Base-by-base conservation (phyloP, 2,329 filamentous ascomycete species). In the Fusarium algeriense region DNA sequence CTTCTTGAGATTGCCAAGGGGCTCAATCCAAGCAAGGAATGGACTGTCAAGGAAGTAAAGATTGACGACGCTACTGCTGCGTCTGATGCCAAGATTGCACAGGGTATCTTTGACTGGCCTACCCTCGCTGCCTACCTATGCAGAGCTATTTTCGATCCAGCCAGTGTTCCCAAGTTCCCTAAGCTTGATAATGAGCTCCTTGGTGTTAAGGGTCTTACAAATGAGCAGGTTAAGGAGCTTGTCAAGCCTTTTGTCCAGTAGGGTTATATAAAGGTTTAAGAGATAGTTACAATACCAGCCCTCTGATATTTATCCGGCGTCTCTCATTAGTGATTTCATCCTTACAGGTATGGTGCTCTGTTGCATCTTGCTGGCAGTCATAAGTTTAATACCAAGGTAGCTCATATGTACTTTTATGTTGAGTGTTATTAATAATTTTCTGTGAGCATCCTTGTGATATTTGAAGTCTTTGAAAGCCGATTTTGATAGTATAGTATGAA, bases 1-100 rank as follows among this genome's bases (percentile, higher is more conserved):
- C 63, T 87, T 1, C 66, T 87, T 2, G 81, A 77, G 1, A 76
- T 83, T 2, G 81, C 87, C 3, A 86, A 90, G 78, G 81, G 85
- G 59, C 78, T 80, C 3, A 85, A 84, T 5, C 84, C 84, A 0
- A 74, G 78, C 26, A 85, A 86, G 73, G 49, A 71, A 4, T 91
- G 85, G 83, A 80, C 81, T 1, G 80, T 89, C 1, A 80, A 80
- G n/a, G 74, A 78, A 9, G 73, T 69, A 7, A 76, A 74, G n/a
- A 62, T 80, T 14, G 77, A 78, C 8, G 78, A 79, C 23, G 19
- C 77, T 3, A 69, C 55, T 20, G 74, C 72, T 12, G 71, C 57
- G 48, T 78, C 77, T 2, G 77, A 78, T 53, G 76, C 76, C 60
- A 74, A 76, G 14, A 54, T 82, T 9, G 77, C 76, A 45, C 74